Conservation (phyloP, 306 rosid species). For the barrel medic (Medicago truncatula) region MtrunA17r5.0-ANR NC_053043.1:42585001-42585500, state of each 20-base stretch:
- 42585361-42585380: slow-evolving; percentile 49
- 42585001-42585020: background rate
- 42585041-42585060: slow-evolving; percentile 28
- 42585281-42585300: slow-evolving; percentile 46
- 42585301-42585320: slow-evolving; percentile 61
- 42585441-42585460: slow-evolving; percentile 62
- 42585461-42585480: slow-evolving; percentile 63
- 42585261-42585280: slow-evolving; percentile 50
- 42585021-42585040: slow-evolving; percentile 10
- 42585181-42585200: slow-evolving; percentile 51
- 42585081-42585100: slow-evolving; percentile 52
- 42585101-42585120: slow-evolving; percentile 57
- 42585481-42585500: slow-evolving; percentile 55
- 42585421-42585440: slow-evolving; percentile 66
- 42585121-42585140: slow-evolving; percentile 55
- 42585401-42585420: slow-evolving; percentile 47
- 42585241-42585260: slow-evolving; percentile 47
- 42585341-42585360: slow-evolving; percentile 53
- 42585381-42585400: slow-evolving; percentile 56
- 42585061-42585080: slow-evolving; percentile 30
- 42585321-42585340: slow-evolving; percentile 54
- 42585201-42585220: slow-evolving; percentile 49
- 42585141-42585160: slow-evolving; percentile 55
- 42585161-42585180: slow-evolving; percentile 44
- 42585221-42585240: slow-evolving; percentile 53